Base-by-base conservation (phyloP, 2,329 filamentous ascomycete species). In the Diaporthe sp. region DNA sequence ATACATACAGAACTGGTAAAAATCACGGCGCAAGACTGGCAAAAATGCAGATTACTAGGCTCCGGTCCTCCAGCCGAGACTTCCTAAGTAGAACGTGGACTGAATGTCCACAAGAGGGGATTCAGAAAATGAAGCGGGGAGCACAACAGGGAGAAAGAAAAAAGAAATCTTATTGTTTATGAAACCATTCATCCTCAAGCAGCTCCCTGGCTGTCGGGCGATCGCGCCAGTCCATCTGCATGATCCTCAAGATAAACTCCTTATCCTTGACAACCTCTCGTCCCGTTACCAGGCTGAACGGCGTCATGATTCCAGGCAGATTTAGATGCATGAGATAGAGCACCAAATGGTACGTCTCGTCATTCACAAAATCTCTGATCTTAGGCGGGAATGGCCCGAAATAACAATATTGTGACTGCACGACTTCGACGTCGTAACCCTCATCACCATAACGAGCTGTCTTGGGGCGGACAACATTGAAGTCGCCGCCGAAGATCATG, bases 161-260 rank as follows among this genome's bases (percentile, higher is more conserved):
- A 49, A 49, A n/a, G 22, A 55, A 57, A 31, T 25, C 39, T 58
- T 72, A 79, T 69, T 80, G 77, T 71, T 80, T 78, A n/a, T 73
- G 77, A 73, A 82, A 81, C 80, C 78, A 81, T 65, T 75, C 51
- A 62, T 81, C 79, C 25, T 75, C 67, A 44, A 82, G 77, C 15
- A 81, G 75, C 76, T 79, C 75, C 59, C 79, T 77, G 17, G 79
- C 77, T 25, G 79, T 80, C 28, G 80, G 81, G 71, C 80, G 76
- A 72, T 81, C 79, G 17, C 79, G 77, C 46, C 78, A 79, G 58
- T 81, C 80, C 61, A 81, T 62, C 77, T 81, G 80, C 77, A 81
- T 78, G 74, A 80, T 78, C 39, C 76, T 78, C 55, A 77, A 67
- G 15, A 81, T 76, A 73, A 82, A 81, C 42, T 76, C 67, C 49